Conservation (phyloP, 139 green algal species). For the Picochlorum costavermella region DNA sequence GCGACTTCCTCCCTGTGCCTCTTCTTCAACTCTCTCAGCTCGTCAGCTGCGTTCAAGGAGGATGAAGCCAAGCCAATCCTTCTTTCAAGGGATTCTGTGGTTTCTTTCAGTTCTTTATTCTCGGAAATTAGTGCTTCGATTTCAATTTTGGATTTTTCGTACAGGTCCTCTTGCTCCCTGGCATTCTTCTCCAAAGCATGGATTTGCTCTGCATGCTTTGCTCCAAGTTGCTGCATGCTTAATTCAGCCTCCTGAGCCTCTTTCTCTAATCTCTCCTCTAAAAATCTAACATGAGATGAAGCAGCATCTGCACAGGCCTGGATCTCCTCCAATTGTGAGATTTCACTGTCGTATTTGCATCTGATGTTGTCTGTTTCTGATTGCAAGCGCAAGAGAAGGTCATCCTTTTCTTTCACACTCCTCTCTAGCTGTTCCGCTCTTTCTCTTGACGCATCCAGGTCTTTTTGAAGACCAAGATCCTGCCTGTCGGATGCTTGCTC, state of each 20-base stretch:
- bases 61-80: slow-evolving; percentile 56
- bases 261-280: slow-evolving; percentile 56
- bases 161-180: neutral
- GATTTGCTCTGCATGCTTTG: neutral
- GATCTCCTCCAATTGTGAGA: slow-evolving; percentile 47
- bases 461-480: slow-evolving; percentile 20
- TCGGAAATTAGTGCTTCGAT: slow-evolving; percentile 11
- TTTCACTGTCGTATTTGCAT: slow-evolving; percentile 15
- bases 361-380: neutral
- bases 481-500: too few relatives aligned
- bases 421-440: slow-evolving; percentile 4
- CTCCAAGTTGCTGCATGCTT: slow-evolving; percentile 3
- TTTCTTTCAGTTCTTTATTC: slow-evolving; percentile 17
- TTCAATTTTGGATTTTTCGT: slow-evolving; percentile 14
- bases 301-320: slow-evolving; percentile 56
- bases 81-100: slow-evolving; percentile 33
- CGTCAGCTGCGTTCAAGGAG: slow-evolving; percentile 59
- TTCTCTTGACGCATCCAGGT: slow-evolving; percentile 1
- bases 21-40: slow-evolving; percentile 67
- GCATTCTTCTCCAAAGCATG: neutral
- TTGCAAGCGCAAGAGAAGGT: slow-evolving; percentile 9
- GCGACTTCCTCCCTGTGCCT: slow-evolving; percentile 69
- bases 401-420: slow-evolving; percentile 1
- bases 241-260: slow-evolving; percentile 30
- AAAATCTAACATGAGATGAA: slow-evolving; percentile 40